These are phyloP conservation scores for Gossypium sturtianum DNA, from an alignment of 345 rosid genomes.

Conservation along the genomic window DNA sequence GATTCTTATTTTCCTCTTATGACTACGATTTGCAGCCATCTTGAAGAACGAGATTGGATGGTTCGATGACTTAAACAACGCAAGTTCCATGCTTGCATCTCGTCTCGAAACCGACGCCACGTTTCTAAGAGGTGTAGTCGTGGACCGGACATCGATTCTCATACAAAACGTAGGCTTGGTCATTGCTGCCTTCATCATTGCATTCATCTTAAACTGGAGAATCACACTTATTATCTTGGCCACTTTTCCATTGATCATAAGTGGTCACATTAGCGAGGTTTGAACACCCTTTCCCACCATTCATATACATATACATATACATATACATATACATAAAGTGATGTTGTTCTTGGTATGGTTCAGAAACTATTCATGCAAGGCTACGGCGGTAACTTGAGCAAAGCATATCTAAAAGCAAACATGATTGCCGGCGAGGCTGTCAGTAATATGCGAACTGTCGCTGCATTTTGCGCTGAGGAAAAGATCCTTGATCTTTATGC, in stretches of 20 bases:
- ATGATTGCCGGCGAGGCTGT: slow-evolving; percentile 96
- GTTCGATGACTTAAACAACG: slow-evolving; percentile 80
- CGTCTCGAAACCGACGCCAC: slow-evolving; percentile 83
- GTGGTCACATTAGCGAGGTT: slow-evolving; percentile 99
- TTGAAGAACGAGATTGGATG: slow-evolving; percentile 89
- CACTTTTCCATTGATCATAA: slow-evolving; percentile 72
- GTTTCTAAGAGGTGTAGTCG: slow-evolving; percentile 62
- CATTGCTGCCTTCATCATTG: slow-evolving; percentile 60
- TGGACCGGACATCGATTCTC: slow-evolving; percentile 78
- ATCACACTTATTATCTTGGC: slow-evolving; percentile 82
- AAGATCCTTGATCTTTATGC: slow-evolving; percentile 78
- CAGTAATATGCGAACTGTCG: slow-evolving; percentile 86
- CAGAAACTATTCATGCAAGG: slow-evolving; percentile 98
- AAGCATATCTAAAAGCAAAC: slow-evolving; percentile 87
- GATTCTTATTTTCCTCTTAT: background rate
- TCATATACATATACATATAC: background rate
- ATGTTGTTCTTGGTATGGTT: slow-evolving; percentile 5
- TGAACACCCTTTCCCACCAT: background rate
- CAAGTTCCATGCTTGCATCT: slow-evolving; percentile 81
- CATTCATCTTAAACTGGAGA: slow-evolving; percentile 94
- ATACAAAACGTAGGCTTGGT: slow-evolving; percentile 75
- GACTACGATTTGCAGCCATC: slow-evolving; percentile 43
- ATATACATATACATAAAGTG: background rate
- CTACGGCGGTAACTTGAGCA: slow-evolving; percentile 90
- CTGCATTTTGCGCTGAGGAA: slow-evolving; percentile 88